Base-by-base conservation (phyloP, 768 basidiomycete species). In the Suillus spraguei region DNA sequence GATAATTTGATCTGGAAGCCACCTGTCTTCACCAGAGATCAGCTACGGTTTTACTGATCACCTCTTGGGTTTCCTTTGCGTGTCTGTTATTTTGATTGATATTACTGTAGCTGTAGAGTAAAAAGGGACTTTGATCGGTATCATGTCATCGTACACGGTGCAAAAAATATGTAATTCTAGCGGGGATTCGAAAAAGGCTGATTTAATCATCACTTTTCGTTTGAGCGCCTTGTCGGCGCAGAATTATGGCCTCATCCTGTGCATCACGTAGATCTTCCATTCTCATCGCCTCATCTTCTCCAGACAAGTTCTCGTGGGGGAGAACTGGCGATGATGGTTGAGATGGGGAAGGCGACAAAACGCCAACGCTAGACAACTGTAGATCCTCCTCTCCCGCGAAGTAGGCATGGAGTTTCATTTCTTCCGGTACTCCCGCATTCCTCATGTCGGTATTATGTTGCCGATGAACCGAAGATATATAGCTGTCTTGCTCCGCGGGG, bases 1-100 rank as follows among this genome's bases (percentile, higher is more conserved):
- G 87, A 91, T 64, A 81, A 82, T 71, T 79, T 99, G 63, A 84
- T 87, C 67, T 99, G 97, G 97, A 97, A 96, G 75, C 97, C 97
- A 61, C 97, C 94, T 17, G 89, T 91, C 52, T 95, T 97, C 77
- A 92, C 92, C 58, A 84, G 93, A 65, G 94, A 94, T 69, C 93
- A 95, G 77, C 80, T 95, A 64, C 86, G 94, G 64, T 95, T 95
- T 70, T 75, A 71, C 61, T 75, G 66, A 75, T 54, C 54, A 36
- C 28, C 10, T 49, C 36, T 8, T 61, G 22, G 41, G 20, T 50
- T 63, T 9, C 8, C 35, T 41, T 20, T 24, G 33, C 10, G 50
- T 28, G 59, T 64, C 41, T 55, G 4, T 60, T 47, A 59, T 42
- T 39, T 24, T 59, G 60, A 39, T 36, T 49, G 39, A 33, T 47